phyloP scores from a whole-genome alignment of 768 basidiomycete species.

The Pleurotus sapidus region DNA sequence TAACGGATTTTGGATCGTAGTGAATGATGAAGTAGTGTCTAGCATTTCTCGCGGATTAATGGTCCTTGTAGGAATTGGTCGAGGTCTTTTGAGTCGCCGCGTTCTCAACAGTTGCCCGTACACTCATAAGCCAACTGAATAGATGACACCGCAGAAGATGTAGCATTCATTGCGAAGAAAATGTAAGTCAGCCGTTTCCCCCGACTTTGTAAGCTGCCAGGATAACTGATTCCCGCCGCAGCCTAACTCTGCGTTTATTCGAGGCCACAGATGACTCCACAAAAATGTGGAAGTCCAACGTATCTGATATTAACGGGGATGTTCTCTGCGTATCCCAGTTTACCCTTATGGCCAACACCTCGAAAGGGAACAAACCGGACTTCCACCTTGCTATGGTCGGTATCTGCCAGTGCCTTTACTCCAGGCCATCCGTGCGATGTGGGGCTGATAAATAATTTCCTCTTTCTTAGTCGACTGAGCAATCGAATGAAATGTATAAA shows the following conservation, averaged over 20 bases:
- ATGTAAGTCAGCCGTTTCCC: constrained; percentile 48
- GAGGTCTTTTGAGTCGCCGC: constrained; percentile 40
- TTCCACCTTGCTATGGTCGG: constrained; percentile 92
- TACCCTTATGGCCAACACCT: constrained; percentile 82
- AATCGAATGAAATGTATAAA: constrained; percentile 67
- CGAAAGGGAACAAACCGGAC: constrained; percentile 88
- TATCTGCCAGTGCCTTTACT: neutral
- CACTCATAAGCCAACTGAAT: constrained; percentile 1
- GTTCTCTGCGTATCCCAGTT: constrained; percentile 95
- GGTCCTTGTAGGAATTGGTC: constrained; percentile 87
- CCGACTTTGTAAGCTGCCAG: constrained; percentile 9
- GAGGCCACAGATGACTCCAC: constrained; percentile 49
- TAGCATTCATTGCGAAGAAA: constrained; percentile 73
- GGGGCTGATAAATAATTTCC: no score
- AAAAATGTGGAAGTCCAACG: constrained; percentile 83
- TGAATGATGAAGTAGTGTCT: constrained; percentile 77
- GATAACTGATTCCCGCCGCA: constrained; percentile 24
- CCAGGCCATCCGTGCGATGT: neutral
- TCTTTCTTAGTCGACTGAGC: constrained; percentile 52
- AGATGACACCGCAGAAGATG: constrained; percentile 83
- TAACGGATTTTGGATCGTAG: constrained; percentile 34
- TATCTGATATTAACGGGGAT: constrained; percentile 87
- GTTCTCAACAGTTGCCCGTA: no score
- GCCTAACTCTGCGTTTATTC: constrained; percentile 74
- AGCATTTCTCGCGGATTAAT: constrained; percentile 83